Evolutionary conservation across 2,329 filamentous ascomycete species (phyloP).

Genomic region (Ophiostoma himal-ulmi): DNA sequence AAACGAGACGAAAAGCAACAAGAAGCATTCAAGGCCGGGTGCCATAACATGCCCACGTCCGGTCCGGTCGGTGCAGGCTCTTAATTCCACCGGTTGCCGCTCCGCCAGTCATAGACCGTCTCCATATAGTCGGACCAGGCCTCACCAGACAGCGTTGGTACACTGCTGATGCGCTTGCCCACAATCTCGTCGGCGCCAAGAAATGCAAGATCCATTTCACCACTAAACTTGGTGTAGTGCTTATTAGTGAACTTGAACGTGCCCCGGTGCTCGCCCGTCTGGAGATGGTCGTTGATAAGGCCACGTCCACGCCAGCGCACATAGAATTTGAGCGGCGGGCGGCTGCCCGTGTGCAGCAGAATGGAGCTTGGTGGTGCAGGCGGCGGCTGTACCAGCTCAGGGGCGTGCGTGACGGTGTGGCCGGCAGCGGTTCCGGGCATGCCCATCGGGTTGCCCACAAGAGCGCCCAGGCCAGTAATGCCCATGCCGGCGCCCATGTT

Average conservation of each 20-base stretch:
- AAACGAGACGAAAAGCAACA: not conserved
- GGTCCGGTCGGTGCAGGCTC: not conserved
- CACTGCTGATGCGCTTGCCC: slow-evolving; percentile 28
- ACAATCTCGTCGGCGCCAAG: slow-evolving; percentile 28
- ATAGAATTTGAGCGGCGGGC: slow-evolving; percentile 27
- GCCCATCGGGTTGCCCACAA: slow-evolving; percentile 20
- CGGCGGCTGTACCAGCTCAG: not conserved
- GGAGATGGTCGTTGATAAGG: slow-evolving; percentile 28
- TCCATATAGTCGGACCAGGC: slow-evolving; percentile 30
- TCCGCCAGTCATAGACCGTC: slow-evolving; percentile 27
- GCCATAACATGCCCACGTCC: not conserved
- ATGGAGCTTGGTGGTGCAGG: not conserved
- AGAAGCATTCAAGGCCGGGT: not conserved
- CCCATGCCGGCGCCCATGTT: slow-evolving; percentile 16
- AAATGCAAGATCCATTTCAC: slow-evolving; percentile 28
- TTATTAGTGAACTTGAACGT: slow-evolving; percentile 30
- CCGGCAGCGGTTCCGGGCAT: not conserved
- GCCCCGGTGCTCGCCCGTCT: slow-evolving; percentile 27
- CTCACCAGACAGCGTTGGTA: slow-evolving; percentile 22
- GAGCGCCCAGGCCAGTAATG: slow-evolving; percentile 22
- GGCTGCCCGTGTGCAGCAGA: slow-evolving; percentile 18
- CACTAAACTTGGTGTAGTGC: slow-evolving; percentile 29
- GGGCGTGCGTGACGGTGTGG: not conserved
- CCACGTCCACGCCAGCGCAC: slow-evolving; percentile 30
- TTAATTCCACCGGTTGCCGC: slow-evolving; percentile 24